Evolutionary conservation across 345 rosid genomes (phyloP).

Genomic region (Eutrema yunnanense): DNA sequence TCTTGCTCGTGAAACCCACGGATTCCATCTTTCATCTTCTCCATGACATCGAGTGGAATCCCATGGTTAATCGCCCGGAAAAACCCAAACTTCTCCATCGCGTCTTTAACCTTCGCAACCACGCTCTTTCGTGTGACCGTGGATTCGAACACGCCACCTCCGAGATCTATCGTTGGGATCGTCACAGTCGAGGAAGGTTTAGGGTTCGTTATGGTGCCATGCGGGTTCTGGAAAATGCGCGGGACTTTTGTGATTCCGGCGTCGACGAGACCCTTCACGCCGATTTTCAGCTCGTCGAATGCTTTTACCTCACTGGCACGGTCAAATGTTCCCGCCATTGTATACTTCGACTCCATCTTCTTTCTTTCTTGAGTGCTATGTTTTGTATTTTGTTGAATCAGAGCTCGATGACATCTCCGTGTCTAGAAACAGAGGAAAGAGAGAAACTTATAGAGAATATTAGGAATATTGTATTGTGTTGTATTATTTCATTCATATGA

Average conservation of each 20-base stretch:
- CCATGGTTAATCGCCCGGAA: conserved; percentile 26
- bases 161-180: conserved; percentile 13
- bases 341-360: background rate
- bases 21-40: background rate
- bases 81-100: conserved; percentile 10
- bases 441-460: no score
- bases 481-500: no score
- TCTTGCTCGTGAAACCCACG: conserved; percentile 25
- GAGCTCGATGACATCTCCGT: no score
- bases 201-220: background rate
- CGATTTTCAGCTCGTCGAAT: conserved; percentile 25
- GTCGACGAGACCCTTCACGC: conserved; percentile 29
- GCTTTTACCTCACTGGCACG: conserved; percentile 14
- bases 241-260: conserved; percentile 18
- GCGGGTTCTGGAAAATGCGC: conserved; percentile 16
- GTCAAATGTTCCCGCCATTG: background rate
- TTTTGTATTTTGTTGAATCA: no score
- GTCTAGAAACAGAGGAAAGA: no score
- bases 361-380: no score
- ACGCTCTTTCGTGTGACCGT: background rate
- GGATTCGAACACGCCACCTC: conserved; percentile 2
- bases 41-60: background rate
- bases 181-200: background rate
- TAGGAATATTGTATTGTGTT: no score
- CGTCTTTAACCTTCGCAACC: conserved; percentile 1